A percentile compares a stretch with the other conserved stretches of the same genome.
Conservation (phyloP, 768 basidiomycete genomes). For the Mycena alexandri region DNA sequence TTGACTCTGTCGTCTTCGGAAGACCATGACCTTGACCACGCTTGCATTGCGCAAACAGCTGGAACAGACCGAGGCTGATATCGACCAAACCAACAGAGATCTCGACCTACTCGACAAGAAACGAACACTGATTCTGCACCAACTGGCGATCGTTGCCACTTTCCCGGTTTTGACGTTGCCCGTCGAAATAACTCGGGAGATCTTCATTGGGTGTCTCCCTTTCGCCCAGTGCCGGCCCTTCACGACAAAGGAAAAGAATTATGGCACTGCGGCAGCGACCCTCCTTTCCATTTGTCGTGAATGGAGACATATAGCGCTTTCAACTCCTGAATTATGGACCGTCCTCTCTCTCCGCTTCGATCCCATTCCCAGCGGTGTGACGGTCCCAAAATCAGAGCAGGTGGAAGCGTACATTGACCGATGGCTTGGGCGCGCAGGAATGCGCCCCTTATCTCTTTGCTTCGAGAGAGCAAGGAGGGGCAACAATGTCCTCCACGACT, state of each 20-base stretch:
- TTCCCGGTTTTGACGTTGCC: no score
- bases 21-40: no score
- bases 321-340: conserved; percentile 1
- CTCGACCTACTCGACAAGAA: no score
- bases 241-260: background rate
- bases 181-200: no score
- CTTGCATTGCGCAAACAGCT: no score
- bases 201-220: no score
- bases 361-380: background rate
- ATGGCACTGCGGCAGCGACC: background rate
- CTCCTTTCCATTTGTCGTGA: background rate
- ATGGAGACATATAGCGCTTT: background rate
- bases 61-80: no score
- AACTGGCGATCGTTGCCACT: no score
- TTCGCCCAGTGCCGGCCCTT: no score
- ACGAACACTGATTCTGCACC: no score
- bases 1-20: no score
- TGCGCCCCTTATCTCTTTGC: background rate
- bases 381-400: background rate
- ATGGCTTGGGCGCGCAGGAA: background rate
- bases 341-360: background rate
- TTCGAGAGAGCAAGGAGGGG: background rate
- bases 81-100: no score
- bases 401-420: background rate
- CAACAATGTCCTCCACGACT: background rate